A percentile compares a stretch with the other conserved stretches of the same genome.
phyloP scores from a whole-genome alignment of 169 alveolate genomes.

The Theileria equi region DNA sequence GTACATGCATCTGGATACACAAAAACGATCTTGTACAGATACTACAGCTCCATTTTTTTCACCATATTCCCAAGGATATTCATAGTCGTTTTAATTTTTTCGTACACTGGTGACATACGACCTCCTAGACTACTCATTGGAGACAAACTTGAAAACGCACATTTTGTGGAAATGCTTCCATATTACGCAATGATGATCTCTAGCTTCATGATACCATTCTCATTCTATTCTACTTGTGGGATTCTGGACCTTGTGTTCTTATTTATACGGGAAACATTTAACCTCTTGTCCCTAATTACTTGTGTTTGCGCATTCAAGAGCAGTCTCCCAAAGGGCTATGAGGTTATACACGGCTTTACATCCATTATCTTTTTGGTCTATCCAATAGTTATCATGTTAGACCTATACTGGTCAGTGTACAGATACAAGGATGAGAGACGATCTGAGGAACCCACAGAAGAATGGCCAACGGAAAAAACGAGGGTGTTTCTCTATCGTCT shows the following conservation, averaged over 20 bases:
- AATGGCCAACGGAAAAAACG: neutral
- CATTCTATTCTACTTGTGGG: slow-evolving; percentile 22
- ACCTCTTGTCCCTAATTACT: slow-evolving; percentile 24
- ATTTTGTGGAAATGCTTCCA: slow-evolving; percentile 9
- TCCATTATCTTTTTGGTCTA: slow-evolving; percentile 9
- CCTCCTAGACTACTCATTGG: slow-evolving; percentile 40
- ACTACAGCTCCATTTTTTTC: neutral
- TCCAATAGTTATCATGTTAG: slow-evolving; percentile 18
- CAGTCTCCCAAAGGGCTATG: slow-evolving; percentile 1
- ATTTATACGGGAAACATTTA: slow-evolving; percentile 13
- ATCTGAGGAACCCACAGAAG: neutral
- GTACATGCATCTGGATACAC: no score
- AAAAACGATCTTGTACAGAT: neutral
- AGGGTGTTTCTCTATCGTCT: slow-evolving; percentile 2
- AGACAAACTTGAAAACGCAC: neutral
- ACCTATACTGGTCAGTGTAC: neutral
- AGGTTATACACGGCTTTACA: slow-evolving; percentile 3
- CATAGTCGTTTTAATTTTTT: neutral
- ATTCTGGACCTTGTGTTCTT: slow-evolving; percentile 11
- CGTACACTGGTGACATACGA: slow-evolving; percentile 1
- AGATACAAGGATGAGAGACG: neutral
- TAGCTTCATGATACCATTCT: neutral
- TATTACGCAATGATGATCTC: slow-evolving; percentile 12
- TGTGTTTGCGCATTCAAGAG: slow-evolving; percentile 34
- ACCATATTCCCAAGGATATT: neutral